phyloP scores from a whole-genome alignment of 352 stramenopile species.

The Lagenidium sp. region DNA sequence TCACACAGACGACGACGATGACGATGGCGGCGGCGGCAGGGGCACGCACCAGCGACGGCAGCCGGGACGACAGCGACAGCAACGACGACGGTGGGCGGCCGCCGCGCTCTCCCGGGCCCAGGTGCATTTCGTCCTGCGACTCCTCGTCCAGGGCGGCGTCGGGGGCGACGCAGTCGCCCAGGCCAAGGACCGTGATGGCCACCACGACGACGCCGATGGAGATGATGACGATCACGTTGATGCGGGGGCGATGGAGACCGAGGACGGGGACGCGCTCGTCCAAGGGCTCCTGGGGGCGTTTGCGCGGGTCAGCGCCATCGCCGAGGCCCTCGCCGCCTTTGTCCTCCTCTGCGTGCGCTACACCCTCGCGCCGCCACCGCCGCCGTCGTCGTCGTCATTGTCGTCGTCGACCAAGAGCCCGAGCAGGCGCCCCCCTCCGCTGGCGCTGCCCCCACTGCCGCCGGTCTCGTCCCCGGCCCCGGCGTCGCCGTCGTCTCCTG shows the following conservation, averaged over 20 bases:
- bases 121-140: not conserved
- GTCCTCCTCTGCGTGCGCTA: slow-evolving; percentile 27
- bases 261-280: not conserved
- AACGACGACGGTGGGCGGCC: too few species aligned
- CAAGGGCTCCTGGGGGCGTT: not conserved
- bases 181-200: too few species aligned
- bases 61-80: too few species aligned
- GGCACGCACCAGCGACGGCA: too few species aligned
- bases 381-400: not conserved
- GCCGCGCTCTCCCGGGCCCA: not conserved
- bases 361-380: slow-evolving; percentile 3
- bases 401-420: not conserved
- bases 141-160: too few species aligned
- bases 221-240: too few species aligned
- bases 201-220: too few species aligned
- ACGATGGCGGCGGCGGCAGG: slow-evolving; percentile 1
- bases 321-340: slow-evolving; percentile 35
- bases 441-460: too few species aligned
- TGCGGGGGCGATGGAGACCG: not conserved
- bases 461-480: not conserved
- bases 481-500: not conserved
- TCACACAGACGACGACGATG: slow-evolving; percentile 11
- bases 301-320: slow-evolving; percentile 35
- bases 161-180: not conserved
- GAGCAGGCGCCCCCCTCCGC: too few species aligned